Conservation (phyloP, 2,329 filamentous ascomycete species). For the Colletotrichum euphorbiae region DNA sequence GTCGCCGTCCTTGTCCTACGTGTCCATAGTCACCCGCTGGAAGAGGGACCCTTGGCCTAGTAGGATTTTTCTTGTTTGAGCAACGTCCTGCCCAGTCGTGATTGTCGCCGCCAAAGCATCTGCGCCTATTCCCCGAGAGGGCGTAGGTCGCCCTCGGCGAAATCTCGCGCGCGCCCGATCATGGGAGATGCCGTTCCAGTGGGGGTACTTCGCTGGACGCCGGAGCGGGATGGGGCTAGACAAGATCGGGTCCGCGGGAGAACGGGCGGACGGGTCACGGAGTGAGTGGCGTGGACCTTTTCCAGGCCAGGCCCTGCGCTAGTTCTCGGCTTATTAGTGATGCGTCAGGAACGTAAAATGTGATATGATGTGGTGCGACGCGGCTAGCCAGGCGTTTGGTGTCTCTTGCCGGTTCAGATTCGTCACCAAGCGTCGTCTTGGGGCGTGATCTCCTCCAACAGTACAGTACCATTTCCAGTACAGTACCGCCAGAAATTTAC, state of each 20-base stretch:
- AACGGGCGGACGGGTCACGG: slow-evolving; percentile 16
- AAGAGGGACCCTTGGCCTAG: slow-evolving; percentile 5
- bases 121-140: slow-evolving; percentile 22
- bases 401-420: background rate
- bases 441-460: no score
- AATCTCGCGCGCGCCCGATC: background rate
- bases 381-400: slow-evolving; percentile 12
- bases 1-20: background rate
- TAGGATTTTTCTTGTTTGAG: slow-evolving; percentile 11
- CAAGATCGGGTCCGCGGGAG: slow-evolving; percentile 18
- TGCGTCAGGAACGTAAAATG: slow-evolving; percentile 24
- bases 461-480: no score
- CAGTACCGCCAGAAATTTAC: no score
- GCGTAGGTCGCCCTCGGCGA: slow-evolving; percentile 12
- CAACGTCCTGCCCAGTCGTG: slow-evolving; percentile 17
- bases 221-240: slow-evolving; percentile 26
- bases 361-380: slow-evolving; percentile 18
- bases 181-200: background rate
- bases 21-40: slow-evolving; percentile 13
- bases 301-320: slow-evolving; percentile 1
- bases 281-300: slow-evolving; percentile 23
- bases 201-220: slow-evolving; percentile 10
- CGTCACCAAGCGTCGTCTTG: slow-evolving; percentile 5
- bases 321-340: background rate
- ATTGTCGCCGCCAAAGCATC: slow-evolving; percentile 19